Base-by-base conservation (phyloP, 164 flowering plant genomes). In the Sextonia rubra region DNA sequence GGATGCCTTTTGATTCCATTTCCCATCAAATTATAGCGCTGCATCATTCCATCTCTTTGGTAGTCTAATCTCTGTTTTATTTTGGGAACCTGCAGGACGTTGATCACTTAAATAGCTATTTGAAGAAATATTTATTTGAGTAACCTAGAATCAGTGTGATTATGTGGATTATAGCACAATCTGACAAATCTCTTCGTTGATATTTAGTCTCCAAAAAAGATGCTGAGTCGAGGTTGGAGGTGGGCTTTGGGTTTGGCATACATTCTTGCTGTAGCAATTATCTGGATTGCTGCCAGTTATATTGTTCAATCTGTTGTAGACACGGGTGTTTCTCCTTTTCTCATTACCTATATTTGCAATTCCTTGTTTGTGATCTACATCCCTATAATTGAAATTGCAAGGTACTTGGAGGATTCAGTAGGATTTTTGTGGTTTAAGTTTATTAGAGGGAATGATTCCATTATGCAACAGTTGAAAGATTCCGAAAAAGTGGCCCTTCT, bases 231-330 rank as follows among this genome's bases (percentile, higher is more conserved):
- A 72, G 76, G 70, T 63, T 83, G 92, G 88, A 89, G 80, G 84
- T 92, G 97, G 99, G 82, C 75, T 76, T 77, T 96, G 68, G 98
- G 99, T 66, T 79, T 90, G 77, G 68, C 63, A 56, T 96, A 91
- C 73, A 93, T 91, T 77, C 60, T 90, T 60, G 77, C 86, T 1
- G 97, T 93, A 22, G 97, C 97, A 4, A 67, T 74, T 11, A 96
- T 96, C 20, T 93, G 98, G 99, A 89, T 91, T 74, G 94, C 95
- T 63, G 93, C 97, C 24, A 91, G 97, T 74, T 91, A 83, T 77
- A 92, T 96, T 47, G 98, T 96, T 55, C 99, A 91, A 66, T 85
- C 95, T 23, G 97, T 96, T 27, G 98, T 91, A 11, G 97, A 88
- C 82, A 85, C 79, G 0, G 98, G 97, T 26, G 97, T 95, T 68